These are phyloP conservation scores for Thalassiosira profunda DNA, from an alignment of 108 stramenopile genomes.

Conservation along the genomic window DNA sequence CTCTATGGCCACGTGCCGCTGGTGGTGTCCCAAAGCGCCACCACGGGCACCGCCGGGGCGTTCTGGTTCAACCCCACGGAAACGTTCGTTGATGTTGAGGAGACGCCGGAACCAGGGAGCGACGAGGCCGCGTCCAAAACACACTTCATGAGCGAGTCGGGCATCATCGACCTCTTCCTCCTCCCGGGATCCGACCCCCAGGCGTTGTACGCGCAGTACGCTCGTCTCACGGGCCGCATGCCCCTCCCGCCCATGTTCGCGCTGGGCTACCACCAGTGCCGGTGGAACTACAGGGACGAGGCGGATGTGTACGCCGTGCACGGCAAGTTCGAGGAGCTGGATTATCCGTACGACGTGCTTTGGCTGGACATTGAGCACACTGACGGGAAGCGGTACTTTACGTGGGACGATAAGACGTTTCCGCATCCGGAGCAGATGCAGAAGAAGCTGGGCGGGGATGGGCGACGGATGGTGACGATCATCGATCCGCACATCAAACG, in stretches of 20 bases:
- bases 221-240: slow-evolving; percentile 85
- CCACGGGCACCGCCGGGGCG: slow-evolving; percentile 85
- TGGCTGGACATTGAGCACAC: slow-evolving; percentile 99
- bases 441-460: slow-evolving; percentile 86
- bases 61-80: slow-evolving; percentile 99
- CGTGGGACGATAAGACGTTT: slow-evolving; percentile 97
- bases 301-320: slow-evolving; percentile 95
- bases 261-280: slow-evolving; percentile 99
- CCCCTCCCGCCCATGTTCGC: slow-evolving; percentile 96
- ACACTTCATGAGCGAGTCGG: slow-evolving; percentile 97
- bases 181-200: slow-evolving; percentile 81
- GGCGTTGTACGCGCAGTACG: slow-evolving; percentile 90
- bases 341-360: slow-evolving; percentile 99
- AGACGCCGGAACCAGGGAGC: slow-evolving; percentile 13
- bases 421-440: slow-evolving; percentile 96
- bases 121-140: slow-evolving; percentile 54
- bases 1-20: slow-evolving; percentile 97
- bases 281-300: slow-evolving; percentile 99
- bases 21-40: slow-evolving; percentile 72
- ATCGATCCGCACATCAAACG: slow-evolving; percentile 99
- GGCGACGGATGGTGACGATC: slow-evolving; percentile 99
- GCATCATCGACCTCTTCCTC: slow-evolving; percentile 91
- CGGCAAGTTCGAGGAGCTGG: slow-evolving; percentile 93
- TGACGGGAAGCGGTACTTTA: slow-evolving; percentile 99
- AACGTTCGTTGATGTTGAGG: slow-evolving; percentile 96